Evolutionary conservation across 257 asterid genomes (phyloP), one percentile per base, ranked within the genome.

Genomic region (Orobanche coerulescens): DNA sequence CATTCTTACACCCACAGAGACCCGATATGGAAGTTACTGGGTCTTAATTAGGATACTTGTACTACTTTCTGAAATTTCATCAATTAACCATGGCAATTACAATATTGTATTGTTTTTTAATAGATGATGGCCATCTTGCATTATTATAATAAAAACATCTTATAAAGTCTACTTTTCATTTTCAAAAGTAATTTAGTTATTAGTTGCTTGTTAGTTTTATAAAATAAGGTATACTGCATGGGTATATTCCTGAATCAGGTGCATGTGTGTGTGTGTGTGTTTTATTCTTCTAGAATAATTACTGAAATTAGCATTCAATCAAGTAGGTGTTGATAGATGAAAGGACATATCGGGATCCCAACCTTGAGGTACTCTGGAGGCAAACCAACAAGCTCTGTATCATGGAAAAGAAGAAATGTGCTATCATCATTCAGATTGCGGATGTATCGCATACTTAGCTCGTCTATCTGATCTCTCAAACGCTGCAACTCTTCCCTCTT

Each of bases 401-500:
- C 89, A 51, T 68, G 72, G 75, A 84, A 80, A 73, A 81, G 81
- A 67, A 88, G 84, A 80, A 76, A 72, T 48, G 94, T 23, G 11
- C 61, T 68, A 70, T 86, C 95, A 59, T 81, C 89, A 74, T 81
- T 84, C 77, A 88, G 73, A 76, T 88, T 86, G 56, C 71, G 74
- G 62, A 92, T 86, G 81, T 86, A 92, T 57, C 68, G 84, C 88
- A 81, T 70, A 70, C 94, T 86, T 61, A 86, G 84, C 66, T 92
- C 98, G 66, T 92, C 91, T 58, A 92, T 79, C 68, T 84, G 88
- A 65, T 64, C 65, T 77, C 69, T 82, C 78, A 88, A 65, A 57
- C 95, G 94, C 74, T 88, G 84, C 75, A 84, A 78, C 65, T 88
- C 97, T 65, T 80, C 91, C 77, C 87, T 88, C 85, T 92, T 88